Percentiles rank a stretch among this genome's conserved stretches.
These are phyloP conservation scores for Rhizophlyctis rosea DNA, from an alignment of 192 early-diverging fungal genomes.

Conservation along the genomic window DNA sequence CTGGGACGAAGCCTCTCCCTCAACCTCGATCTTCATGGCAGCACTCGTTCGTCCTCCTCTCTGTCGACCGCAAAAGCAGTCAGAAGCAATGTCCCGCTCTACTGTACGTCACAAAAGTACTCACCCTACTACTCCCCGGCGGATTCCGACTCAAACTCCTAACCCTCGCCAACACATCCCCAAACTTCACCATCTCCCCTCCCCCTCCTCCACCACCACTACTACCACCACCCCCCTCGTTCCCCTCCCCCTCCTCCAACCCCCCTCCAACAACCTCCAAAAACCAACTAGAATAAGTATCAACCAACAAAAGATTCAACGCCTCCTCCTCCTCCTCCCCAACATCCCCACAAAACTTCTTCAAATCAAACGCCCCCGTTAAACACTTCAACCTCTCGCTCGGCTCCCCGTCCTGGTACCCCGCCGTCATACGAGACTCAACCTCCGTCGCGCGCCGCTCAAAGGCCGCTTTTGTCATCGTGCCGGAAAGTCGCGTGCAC, in stretches of 20 bases:
- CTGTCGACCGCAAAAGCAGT: not conserved
- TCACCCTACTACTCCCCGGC: not conserved
- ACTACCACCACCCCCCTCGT: not conserved
- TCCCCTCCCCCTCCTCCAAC: not conserved
- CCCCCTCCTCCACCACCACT: not conserved
- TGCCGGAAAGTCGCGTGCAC: slow-evolving; percentile 1
- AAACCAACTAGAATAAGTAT: slow-evolving; percentile 23
- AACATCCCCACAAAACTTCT: slow-evolving; percentile 35
- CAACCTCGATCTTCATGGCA: too few relatives aligned
- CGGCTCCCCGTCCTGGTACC: slow-evolving; percentile 10
- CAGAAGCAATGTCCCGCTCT: not conserved
- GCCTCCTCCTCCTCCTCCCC: slow-evolving; percentile 27
- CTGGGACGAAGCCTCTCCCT: too few relatives aligned
- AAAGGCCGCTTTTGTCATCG: slow-evolving; percentile 29
- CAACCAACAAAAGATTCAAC: slow-evolving; percentile 25
- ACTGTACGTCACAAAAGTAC: not conserved
- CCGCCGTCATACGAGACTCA: slow-evolving; percentile 12
- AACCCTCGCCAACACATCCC: not conserved
- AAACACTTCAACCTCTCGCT: slow-evolving; percentile 13
- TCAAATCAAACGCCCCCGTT: slow-evolving; percentile 28
- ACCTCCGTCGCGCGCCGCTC: slow-evolving; percentile 26
- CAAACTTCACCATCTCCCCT: not conserved
- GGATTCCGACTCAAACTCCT: not conserved
- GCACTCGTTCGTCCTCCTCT: not conserved
- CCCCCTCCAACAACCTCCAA: slow-evolving; percentile 1